These are phyloP conservation scores for Penicillium herquei DNA, from an alignment of 495 filamentous ascomycete genomes.

Conservation along the genomic window DNA sequence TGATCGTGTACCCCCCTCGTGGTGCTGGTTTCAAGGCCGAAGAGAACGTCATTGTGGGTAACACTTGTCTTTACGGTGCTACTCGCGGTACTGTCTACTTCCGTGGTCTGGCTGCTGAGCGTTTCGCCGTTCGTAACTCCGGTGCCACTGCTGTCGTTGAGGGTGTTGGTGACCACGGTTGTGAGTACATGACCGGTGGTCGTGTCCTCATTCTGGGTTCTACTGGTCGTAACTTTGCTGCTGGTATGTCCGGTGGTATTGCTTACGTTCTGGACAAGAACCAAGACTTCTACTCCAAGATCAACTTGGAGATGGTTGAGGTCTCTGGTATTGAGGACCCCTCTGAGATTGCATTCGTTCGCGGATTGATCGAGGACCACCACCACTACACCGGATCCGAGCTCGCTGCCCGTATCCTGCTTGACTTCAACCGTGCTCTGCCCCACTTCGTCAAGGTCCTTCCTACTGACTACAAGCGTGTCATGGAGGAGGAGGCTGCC, in stretches of 20 bases:
- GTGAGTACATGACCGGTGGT: conserved; percentile 99
- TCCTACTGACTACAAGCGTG: conserved; percentile 96
- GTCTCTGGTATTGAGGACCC: conserved; percentile 84
- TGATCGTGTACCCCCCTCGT: conserved; percentile 95
- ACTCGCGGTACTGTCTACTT: conserved; percentile 95
- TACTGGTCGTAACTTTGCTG: conserved; percentile 98
- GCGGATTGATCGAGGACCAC: conserved; percentile 94
- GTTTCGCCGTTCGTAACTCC: conserved; percentile 97
- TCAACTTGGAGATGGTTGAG: conserved; percentile 99
- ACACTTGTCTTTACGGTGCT: conserved; percentile 96
- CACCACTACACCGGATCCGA: conserved; percentile 99
- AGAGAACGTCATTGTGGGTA: conserved; percentile 95
- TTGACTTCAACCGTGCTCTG: conserved; percentile 96
- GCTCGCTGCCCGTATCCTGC: conserved; percentile 87
- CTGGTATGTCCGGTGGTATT: conserved; percentile 99
- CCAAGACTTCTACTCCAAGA: conserved; percentile 88
- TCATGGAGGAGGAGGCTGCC: conserved; percentile 79
- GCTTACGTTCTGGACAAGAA: conserved; percentile 94
- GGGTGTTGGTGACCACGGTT: conserved; percentile 96
- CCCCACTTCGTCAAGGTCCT: conserved; percentile 92
- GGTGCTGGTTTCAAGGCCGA: conserved; percentile 94
- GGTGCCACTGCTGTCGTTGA: conserved; percentile 96
- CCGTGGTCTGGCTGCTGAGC: conserved; percentile 95
- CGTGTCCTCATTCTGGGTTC: conserved; percentile 85
- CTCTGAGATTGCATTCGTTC: conserved; percentile 87